A percentile compares a stretch with the other conserved stretches of the same genome.
Conservation (phyloP, 2,329 filamentous ascomycete genomes). For the Tolypocladium sp. region DNA sequence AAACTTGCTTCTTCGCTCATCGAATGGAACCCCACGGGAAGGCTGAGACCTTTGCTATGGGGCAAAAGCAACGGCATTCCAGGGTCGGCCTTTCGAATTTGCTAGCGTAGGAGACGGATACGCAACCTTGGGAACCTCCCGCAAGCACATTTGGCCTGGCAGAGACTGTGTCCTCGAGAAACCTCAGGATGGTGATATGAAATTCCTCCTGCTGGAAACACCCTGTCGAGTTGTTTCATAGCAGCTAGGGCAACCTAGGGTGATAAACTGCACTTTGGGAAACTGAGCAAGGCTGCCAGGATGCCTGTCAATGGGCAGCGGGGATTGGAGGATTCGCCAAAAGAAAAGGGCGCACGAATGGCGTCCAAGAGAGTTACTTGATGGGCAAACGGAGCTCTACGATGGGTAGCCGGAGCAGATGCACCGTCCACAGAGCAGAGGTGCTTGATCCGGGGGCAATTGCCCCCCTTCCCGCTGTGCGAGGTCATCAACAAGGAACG, state of each 20-base stretch:
- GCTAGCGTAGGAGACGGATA: not conserved
- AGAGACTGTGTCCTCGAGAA: not conserved
- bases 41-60: not conserved
- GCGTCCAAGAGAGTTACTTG: not conserved
- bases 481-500: not conserved
- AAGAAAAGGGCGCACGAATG: not conserved
- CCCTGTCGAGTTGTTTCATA: not conserved
- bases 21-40: not conserved
- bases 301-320: not conserved
- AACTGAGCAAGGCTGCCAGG: not conserved
- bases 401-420: not conserved
- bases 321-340: not conserved
- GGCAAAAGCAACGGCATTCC: not conserved
- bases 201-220: not conserved
- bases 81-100: not conserved
- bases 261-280: not conserved
- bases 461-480: not conserved
- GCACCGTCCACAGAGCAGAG: not conserved
- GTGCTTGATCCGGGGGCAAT: not conserved
- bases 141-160: not conserved
- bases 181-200: not conserved
- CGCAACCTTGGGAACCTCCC: not conserved
- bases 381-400: not conserved
- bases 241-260: not conserved
- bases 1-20: slow-evolving; percentile 2